Conservation (phyloP, 805 yeast genomes). For the Hanseniaspora mollemarum region DNA sequence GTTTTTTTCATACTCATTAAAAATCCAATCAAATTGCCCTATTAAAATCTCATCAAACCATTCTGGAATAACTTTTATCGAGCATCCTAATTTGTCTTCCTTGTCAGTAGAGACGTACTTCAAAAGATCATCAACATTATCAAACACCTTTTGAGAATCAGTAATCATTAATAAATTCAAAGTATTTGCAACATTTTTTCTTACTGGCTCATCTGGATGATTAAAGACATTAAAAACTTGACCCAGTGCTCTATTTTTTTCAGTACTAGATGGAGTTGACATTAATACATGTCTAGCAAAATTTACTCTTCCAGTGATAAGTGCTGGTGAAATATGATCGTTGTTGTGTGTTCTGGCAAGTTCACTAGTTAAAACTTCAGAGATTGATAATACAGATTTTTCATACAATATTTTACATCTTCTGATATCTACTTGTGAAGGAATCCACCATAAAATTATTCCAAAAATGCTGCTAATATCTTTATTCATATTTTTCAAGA, state of each 20-base stretch:
- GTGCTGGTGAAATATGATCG: slow-evolving; percentile 5
- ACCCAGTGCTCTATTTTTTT: slow-evolving; percentile 37
- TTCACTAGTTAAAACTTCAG: background rate
- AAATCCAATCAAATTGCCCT: slow-evolving; percentile 37
- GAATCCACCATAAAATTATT: slow-evolving; percentile 63
- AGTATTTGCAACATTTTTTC: slow-evolving; percentile 44
- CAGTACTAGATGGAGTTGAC: slow-evolving; percentile 45
- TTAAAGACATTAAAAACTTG: slow-evolving; percentile 34
- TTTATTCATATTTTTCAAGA: slow-evolving; percentile 54
- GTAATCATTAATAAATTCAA: slow-evolving; percentile 22
- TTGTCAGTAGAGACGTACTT: slow-evolving; percentile 4
- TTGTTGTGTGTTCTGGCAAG: background rate
- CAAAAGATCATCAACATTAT: slow-evolving; percentile 4
- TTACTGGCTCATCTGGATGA: slow-evolving; percentile 63
- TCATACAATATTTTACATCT: slow-evolving; percentile 38
- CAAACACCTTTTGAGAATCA: slow-evolving; percentile 15
- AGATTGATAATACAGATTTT: slow-evolving; percentile 1
- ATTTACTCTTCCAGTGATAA: slow-evolving; percentile 21
- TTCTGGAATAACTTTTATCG: slow-evolving; percentile 27
- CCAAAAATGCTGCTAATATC: slow-evolving; percentile 67
- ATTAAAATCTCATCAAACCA: slow-evolving; percentile 33
- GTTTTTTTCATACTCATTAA: slow-evolving; percentile 30
- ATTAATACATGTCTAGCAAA: slow-evolving; percentile 43
- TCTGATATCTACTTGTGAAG: slow-evolving; percentile 54
- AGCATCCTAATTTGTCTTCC: slow-evolving; percentile 30